These are phyloP conservation scores for Endogone sp. DNA, from an alignment of 192 early-diverging fungal genomes.

Conservation along the genomic window DNA sequence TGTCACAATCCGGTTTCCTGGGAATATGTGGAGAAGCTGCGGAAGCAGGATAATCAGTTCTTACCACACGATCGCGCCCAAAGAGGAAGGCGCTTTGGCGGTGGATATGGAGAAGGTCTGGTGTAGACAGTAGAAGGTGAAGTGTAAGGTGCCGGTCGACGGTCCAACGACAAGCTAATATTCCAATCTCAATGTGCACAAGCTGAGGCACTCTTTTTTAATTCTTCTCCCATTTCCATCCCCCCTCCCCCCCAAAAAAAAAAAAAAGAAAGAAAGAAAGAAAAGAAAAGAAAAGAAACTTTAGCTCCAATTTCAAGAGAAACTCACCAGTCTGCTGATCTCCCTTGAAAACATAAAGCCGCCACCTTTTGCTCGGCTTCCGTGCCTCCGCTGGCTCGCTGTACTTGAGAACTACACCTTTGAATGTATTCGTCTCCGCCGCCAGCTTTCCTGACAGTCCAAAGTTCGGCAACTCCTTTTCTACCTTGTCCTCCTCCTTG, in stretches of 20 bases:
- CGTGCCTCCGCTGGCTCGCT: conserved; percentile 89
- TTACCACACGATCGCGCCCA: conserved; percentile 78
- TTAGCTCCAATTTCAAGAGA: neutral
- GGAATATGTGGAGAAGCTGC: too few relatives aligned
- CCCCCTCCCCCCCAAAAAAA: too few relatives aligned
- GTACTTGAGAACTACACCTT: conserved; percentile 88
- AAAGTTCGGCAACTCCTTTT: conserved; percentile 74
- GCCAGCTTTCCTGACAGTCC: conserved; percentile 82
- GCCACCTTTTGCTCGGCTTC: conserved; percentile 68
- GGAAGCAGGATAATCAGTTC: neutral
- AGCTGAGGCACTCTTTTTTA: too few relatives aligned
- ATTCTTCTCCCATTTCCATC: neutral
- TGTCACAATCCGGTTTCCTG: too few relatives aligned
- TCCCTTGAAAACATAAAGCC: conserved; percentile 94
- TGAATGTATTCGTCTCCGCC: conserved; percentile 83
- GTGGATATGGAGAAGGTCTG: conserved; percentile 84
- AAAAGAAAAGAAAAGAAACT: neutral
- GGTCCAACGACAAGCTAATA: neutral
- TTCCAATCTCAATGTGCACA: neutral
- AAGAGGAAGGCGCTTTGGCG: conserved; percentile 84
- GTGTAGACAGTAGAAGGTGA: too few relatives aligned
- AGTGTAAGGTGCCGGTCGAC: too few relatives aligned
- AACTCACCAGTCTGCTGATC: conserved; percentile 73
- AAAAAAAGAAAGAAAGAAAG: conserved; percentile 9
- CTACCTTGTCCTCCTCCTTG: conserved; percentile 24